Conservation (phyloP, 2,329 filamentous ascomycete species). For the Nectriaceae sp. region DNA sequence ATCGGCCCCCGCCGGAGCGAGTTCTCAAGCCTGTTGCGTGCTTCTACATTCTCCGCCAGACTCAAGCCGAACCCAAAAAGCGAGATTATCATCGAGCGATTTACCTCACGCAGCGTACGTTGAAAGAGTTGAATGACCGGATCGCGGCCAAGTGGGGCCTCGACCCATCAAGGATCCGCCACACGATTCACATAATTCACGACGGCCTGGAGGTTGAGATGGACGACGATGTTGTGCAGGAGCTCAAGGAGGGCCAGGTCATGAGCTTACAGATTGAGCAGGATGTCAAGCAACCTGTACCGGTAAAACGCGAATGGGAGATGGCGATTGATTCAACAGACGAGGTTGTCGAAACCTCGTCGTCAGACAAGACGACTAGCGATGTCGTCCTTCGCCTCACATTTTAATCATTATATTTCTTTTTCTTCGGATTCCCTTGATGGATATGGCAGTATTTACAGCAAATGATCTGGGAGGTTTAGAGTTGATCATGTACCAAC, state of each 20-base stretch:
- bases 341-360: conserved; percentile 13
- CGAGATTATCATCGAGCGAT: conserved; percentile 78
- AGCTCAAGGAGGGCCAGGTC: conserved; percentile 87
- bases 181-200: conserved; percentile 71
- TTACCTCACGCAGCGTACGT: conserved; percentile 77
- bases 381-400: conserved; percentile 49
- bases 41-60: conserved; percentile 73
- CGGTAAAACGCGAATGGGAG: conserved; percentile 60
- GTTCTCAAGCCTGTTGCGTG: conserved; percentile 77
- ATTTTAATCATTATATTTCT: conserved; percentile 38
- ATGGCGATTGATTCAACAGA: conserved; percentile 58
- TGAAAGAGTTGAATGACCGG: conserved; percentile 71
- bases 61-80: conserved; percentile 49
- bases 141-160: conserved; percentile 81
- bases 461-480: conserved; percentile 19
- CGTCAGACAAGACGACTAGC: conserved; percentile 21
- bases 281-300: conserved; percentile 34
- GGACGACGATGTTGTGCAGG: conserved; percentile 85
- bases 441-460: conserved; percentile 10
- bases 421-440: neutral
- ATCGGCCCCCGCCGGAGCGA: conserved; percentile 76
- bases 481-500: conserved; percentile 22
- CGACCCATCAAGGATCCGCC: conserved; percentile 69
- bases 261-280: conserved; percentile 73
- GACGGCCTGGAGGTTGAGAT: conserved; percentile 81